These are phyloP conservation scores for Pugionium dolabratum DNA, from an alignment of 345 rosid genomes.

Conservation along the genomic window DNA sequence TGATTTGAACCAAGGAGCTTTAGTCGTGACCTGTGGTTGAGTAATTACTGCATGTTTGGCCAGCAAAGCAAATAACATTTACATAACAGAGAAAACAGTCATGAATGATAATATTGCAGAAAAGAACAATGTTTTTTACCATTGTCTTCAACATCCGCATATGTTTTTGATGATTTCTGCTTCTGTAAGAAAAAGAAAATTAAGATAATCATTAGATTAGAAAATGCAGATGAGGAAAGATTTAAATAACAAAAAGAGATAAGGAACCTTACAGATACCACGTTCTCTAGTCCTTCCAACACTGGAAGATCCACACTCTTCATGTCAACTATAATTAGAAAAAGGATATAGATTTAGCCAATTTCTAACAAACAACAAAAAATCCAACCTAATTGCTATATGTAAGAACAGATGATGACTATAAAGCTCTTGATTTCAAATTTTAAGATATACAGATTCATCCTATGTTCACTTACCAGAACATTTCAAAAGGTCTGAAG, in stretches of 20 bases:
- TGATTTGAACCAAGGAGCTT: slow-evolving; percentile 57
- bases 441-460: not conserved
- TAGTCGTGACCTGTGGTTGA: slow-evolving; percentile 39
- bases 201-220: not conserved
- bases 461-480: slow-evolving; percentile 45
- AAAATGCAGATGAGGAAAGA: not conserved
- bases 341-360: slow-evolving; percentile 3
- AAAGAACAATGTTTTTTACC: slow-evolving; percentile 47
- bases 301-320: slow-evolving; percentile 58
- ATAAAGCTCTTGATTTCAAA: not conserved
- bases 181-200: slow-evolving; percentile 40
- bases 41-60: slow-evolving; percentile 48
- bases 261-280: slow-evolving; percentile 26
- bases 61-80: slow-evolving; percentile 12
- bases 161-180: slow-evolving; percentile 37
- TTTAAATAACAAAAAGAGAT: slow-evolving; percentile 6
- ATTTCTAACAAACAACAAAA: not conserved
- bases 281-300: slow-evolving; percentile 59
- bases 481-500: slow-evolving; percentile 54
- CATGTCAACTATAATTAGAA: slow-evolving; percentile 43
- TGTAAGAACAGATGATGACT: not conserved
- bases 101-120: not conserved
- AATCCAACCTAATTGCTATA: not conserved
- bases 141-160: slow-evolving; percentile 43
- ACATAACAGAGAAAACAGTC: not conserved